Evolutionary conservation across 2,329 filamentous ascomycete genomes (phyloP).

Genomic region (Pestalotiopsis sp.): DNA sequence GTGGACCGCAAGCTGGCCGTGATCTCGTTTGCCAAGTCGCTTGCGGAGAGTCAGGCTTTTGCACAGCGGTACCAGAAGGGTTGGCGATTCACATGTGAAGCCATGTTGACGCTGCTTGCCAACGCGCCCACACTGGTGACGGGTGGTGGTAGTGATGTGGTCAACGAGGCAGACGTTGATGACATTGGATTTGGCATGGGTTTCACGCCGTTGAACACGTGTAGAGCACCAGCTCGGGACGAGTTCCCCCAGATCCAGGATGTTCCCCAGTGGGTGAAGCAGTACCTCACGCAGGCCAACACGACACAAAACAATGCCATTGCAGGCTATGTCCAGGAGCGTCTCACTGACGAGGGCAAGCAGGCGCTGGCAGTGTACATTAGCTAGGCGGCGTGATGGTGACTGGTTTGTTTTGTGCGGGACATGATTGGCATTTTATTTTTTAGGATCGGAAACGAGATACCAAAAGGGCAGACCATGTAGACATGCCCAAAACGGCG

Average conservation of each 20-base stretch:
- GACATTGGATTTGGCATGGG: constrained; percentile 94
- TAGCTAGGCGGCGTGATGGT: constrained; percentile 6
- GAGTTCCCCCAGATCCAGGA: constrained; percentile 85
- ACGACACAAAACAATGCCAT: constrained; percentile 72
- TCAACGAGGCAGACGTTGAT: constrained; percentile 88
- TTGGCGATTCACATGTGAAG: constrained; percentile 88
- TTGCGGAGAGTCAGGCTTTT: constrained; percentile 85
- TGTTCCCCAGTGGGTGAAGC: constrained; percentile 82
- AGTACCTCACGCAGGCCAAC: constrained; percentile 79
- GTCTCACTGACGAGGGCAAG: constrained; percentile 66
- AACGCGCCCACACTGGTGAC: constrained; percentile 75
- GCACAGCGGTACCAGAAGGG: constrained; percentile 82
- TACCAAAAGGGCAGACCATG: constrained; percentile 3
- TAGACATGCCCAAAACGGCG: neutral
- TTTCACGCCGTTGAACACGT: constrained; percentile 92
- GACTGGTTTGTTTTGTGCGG: neutral
- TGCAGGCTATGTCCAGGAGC: constrained; percentile 67
- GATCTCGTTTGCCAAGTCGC: constrained; percentile 88
- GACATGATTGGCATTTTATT: constrained; percentile 1
- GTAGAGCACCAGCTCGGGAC: constrained; percentile 73
- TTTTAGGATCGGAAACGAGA: constrained; percentile 7
- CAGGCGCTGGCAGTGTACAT: constrained; percentile 56
- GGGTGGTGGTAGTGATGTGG: constrained; percentile 72
- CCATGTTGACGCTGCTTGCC: constrained; percentile 85
- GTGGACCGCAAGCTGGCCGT: constrained; percentile 93